These are phyloP conservation scores for Cystobasidiaceae sp. DNA, from an alignment of 1,284 basidiomycete genomes.

Conservation along the genomic window DNA sequence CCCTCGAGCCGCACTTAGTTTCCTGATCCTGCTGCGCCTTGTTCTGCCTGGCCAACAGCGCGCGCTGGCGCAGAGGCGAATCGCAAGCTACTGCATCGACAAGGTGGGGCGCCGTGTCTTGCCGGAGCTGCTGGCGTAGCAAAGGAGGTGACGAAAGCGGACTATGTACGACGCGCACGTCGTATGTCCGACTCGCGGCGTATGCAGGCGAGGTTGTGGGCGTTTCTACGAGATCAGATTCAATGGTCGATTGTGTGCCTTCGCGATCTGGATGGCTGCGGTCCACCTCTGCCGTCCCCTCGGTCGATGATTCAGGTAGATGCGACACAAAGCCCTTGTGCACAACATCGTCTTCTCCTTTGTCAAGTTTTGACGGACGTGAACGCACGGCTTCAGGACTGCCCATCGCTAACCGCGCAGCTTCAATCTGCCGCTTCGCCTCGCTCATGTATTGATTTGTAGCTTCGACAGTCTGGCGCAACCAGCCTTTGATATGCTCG, in stretches of 20 bases:
- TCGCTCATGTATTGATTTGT: conserved; percentile 15
- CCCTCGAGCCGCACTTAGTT: too few relatives aligned
- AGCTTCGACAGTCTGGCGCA: conserved; percentile 16
- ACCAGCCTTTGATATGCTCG: conserved; percentile 16
- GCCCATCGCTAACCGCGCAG: conserved; percentile 7
- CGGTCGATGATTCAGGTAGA: too few relatives aligned
- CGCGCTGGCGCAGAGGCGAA: conserved; percentile 6
- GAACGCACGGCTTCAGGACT: too few relatives aligned
- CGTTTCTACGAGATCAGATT: conserved; percentile 14
- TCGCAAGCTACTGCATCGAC: background rate
- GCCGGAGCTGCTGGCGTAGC: background rate
- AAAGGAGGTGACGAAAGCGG: conserved; percentile 8
- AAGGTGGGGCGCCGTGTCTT: background rate
- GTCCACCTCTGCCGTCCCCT: background rate
- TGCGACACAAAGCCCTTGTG: too few relatives aligned
- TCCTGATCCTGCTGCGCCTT: background rate
- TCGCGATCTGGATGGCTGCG: background rate
- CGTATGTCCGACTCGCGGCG: too few relatives aligned
- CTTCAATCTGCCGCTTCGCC: conserved; percentile 4
- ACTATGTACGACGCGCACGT: too few relatives aligned
- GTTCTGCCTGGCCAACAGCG: background rate
- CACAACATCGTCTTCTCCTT: background rate
- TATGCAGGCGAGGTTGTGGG: conserved; percentile 6
- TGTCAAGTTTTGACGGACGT: too few relatives aligned
- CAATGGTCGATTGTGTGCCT: conserved; percentile 10